These are phyloP conservation scores for Fusarium algeriense DNA, from an alignment of 2,329 filamentous ascomycete genomes.

Conservation along the genomic window DNA sequence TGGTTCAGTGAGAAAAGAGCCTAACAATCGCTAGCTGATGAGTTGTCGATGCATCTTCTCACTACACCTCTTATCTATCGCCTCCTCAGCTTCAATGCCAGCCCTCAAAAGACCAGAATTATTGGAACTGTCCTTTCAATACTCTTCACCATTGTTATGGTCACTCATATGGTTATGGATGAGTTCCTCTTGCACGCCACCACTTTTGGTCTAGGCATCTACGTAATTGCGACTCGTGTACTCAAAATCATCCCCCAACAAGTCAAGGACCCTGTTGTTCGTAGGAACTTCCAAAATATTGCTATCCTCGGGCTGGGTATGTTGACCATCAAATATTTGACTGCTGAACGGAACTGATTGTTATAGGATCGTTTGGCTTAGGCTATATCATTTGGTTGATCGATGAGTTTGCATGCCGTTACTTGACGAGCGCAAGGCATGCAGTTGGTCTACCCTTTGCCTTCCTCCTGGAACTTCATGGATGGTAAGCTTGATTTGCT, in stretches of 20 bases:
- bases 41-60: slow-evolving; percentile 57
- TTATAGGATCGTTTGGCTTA: slow-evolving; percentile 51
- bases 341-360: neutral
- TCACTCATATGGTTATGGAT: slow-evolving; percentile 58
- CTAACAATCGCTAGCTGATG: slow-evolving; percentile 50
- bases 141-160: slow-evolving; percentile 53
- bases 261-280: slow-evolving; percentile 45
- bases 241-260: slow-evolving; percentile 50
- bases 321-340: neutral
- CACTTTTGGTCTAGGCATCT: slow-evolving; percentile 52
- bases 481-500: slow-evolving; percentile 50
- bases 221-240: slow-evolving; percentile 50
- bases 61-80: slow-evolving; percentile 57
- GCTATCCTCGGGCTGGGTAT: slow-evolving; percentile 39
- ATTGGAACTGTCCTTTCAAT: slow-evolving; percentile 39
- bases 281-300: slow-evolving; percentile 35
- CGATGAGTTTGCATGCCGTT: slow-evolving; percentile 52
- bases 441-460: slow-evolving; percentile 52
- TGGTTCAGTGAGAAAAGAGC: accelerated
- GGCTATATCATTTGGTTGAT: slow-evolving; percentile 57
- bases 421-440: slow-evolving; percentile 46
- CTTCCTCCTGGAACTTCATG: slow-evolving; percentile 57
- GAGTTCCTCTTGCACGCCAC: slow-evolving; percentile 57
- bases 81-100: slow-evolving; percentile 53
- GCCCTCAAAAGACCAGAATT: slow-evolving; percentile 41